Base-by-base conservation (phyloP, 148 eudicot species). In the Rhododendron ovatum region DNA sequence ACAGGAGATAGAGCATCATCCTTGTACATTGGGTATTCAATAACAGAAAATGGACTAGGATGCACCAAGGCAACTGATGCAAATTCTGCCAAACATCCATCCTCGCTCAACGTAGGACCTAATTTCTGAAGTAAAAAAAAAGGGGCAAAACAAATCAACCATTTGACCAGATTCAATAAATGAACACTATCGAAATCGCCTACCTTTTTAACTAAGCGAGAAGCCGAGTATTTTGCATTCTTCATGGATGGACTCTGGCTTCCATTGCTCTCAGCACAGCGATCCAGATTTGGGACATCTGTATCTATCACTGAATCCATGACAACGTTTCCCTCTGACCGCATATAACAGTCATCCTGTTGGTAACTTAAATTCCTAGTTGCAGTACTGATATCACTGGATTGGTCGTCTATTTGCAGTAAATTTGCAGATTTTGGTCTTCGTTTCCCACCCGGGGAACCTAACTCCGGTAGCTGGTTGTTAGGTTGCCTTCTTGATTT, bases 1-100 rank as follows among this genome's bases (percentile, higher is more conserved):
- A 91, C 90, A 75, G 95, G 96, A 76, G 98, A 95, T 0, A 89
- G 92, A 71, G 92, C 91, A 87, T 91, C 93, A 57, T 95, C 95
- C 87, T 86, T 89, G 81, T 90, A 92, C 0, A 86, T 89, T 75
- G 87, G 86, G 28, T 88, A 89, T 88, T 96, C 98, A 13, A 96
- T 95, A 88, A 96, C 96, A 53, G 99, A 95, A n/a, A 96, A 90
- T 77, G 98, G 99, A 89, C 98, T 95, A 39, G 95, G 93, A 74
- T 93, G 92, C 84, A 92, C 96, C 80, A 87, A 91, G 87, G 88
- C 90, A 78, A 85, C 87, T 53, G 77, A 75, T 82, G 87, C 87
- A 87, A 78, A 78, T 85, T 89, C 92, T 26, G 85, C 88, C 45
- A 45, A 84, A 43, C 75, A 69, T 69, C 87, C 89, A 87, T 92